phyloP scores from a whole-genome alignment of 2,329 filamentous ascomycete species.

The Ilyonectria mors-panacis region DNA sequence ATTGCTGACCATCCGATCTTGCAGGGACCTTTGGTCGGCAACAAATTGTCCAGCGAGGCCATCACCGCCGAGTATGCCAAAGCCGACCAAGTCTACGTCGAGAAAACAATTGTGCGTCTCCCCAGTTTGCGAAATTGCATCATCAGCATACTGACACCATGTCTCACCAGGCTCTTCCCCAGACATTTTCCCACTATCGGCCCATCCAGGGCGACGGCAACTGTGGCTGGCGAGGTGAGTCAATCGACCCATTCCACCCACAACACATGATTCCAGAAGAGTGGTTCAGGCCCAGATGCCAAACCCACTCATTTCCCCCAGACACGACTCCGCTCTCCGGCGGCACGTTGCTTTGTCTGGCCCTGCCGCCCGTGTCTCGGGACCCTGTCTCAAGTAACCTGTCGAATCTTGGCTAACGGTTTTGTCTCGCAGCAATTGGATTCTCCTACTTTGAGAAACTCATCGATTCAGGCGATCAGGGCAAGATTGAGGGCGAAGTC shows the following conservation, averaged over 20 bases:
- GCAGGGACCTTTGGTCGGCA: constrained; percentile 87
- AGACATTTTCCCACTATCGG: constrained; percentile 89
- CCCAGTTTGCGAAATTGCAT: constrained; percentile 18
- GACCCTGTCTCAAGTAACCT: constrained; percentile 23
- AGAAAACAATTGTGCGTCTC: constrained; percentile 85
- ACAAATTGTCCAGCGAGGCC: constrained; percentile 80
- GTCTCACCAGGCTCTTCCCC: constrained; percentile 76
- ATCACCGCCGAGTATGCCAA: constrained; percentile 91
- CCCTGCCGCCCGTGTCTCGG: constrained; percentile 39
- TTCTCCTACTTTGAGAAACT: constrained; percentile 95
- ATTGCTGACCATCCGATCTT: constrained; percentile 35
- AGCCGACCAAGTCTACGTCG: constrained; percentile 86
- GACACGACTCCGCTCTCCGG: constrained; percentile 21
- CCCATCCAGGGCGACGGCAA: constrained; percentile 93
- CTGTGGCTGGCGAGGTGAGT: constrained; percentile 96
- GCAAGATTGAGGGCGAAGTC: constrained; percentile 78
- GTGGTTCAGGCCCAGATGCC: constrained; percentile 21
- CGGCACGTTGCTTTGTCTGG: constrained; percentile 33
- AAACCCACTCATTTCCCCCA: constrained; percentile 24
- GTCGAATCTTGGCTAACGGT: constrained; percentile 24
- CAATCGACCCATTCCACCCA: constrained; percentile 32
- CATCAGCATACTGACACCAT: constrained; percentile 32
- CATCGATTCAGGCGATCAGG: constrained; percentile 75
- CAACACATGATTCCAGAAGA: constrained; percentile 17
- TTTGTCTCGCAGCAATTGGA: constrained; percentile 77